Conservation (phyloP, 176 grass and related monocot genomes). For the maize (Zea mays) region DNA sequence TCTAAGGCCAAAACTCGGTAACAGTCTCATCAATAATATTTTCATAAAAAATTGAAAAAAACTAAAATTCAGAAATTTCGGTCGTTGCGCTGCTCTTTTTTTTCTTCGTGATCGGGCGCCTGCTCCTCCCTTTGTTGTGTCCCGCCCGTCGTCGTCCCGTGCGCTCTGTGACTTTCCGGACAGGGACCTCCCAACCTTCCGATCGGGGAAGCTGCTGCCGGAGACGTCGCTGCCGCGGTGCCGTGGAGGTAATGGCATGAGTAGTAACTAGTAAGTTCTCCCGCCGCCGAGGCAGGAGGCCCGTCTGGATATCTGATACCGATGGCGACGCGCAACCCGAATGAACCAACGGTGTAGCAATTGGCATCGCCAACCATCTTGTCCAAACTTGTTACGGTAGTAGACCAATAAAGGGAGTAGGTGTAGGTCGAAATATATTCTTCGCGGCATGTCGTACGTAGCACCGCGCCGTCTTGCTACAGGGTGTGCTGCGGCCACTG, state of each 20-base stretch:
- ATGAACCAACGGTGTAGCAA: neutral
- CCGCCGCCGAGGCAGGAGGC: neutral
- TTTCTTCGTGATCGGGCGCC: neutral
- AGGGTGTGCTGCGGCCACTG: neutral
- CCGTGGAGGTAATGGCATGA: slow-evolving; percentile 7
- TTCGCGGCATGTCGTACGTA: neutral
- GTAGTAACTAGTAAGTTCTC: too few relatives aligned
- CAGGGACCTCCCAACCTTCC: slow-evolving; percentile 20
- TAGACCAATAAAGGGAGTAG: neutral
- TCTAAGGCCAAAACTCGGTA: too few relatives aligned
- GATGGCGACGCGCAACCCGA: slow-evolving; percentile 15
- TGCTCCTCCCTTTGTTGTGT: neutral
- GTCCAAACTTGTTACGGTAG: neutral
- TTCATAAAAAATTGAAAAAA: too few relatives aligned
- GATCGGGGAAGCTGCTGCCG: neutral
- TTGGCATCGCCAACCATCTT: neutral
- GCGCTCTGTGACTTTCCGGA: neutral
- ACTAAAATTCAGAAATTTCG: too few relatives aligned
- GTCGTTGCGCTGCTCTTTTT: neutral
- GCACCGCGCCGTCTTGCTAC: neutral
- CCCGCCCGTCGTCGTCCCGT: neutral
- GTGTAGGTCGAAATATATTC: neutral
- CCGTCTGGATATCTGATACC: neutral
- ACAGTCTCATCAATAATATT: too few relatives aligned
- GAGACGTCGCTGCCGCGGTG: slow-evolving; percentile 12